These are phyloP conservation scores for Chaetoscypha palmicola DNA, from an alignment of 2,329 filamentous ascomycete genomes.

Conservation along the genomic window DNA sequence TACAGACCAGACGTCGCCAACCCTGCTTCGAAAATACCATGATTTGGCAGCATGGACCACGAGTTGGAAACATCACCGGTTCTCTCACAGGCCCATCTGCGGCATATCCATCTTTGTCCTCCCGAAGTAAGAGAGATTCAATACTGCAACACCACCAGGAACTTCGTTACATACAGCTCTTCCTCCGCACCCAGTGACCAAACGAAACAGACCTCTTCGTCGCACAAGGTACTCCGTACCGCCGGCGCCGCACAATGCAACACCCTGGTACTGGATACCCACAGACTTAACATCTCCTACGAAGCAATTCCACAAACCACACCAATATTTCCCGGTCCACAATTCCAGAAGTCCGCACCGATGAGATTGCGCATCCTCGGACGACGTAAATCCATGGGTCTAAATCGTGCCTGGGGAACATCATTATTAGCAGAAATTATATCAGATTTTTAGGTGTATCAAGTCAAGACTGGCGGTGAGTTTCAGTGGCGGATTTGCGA, in stretches of 20 bases:
- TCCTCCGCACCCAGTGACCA: conserved; percentile 5
- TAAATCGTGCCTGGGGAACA: neutral
- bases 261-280: neutral
- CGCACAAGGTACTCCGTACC: conserved; percentile 7
- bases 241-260: neutral
- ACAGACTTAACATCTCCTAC: neutral
- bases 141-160: conserved; percentile 12
- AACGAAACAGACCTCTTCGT: conserved; percentile 3
- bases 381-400: neutral
- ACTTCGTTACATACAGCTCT: neutral
- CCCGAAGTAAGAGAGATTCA: no score
- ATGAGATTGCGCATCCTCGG: conserved; percentile 5
- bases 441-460: neutral
- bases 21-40: no score
- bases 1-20: no score
- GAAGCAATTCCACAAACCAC: neutral
- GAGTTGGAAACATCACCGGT: no score
- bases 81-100: no score
- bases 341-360: no score
- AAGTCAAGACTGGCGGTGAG: conserved; percentile 21
- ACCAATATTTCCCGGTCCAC: conserved; percentile 11
- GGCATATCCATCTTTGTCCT: no score
- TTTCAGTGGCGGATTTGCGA: conserved; percentile 18
- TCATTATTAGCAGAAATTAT: neutral
- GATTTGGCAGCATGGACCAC: no score